Percentiles rank a stretch among this genome's conserved stretches.
These are phyloP conservation scores for Penicillium egyptiacum DNA, from an alignment of 495 filamentous ascomycete genomes.

Conservation along the genomic window DNA sequence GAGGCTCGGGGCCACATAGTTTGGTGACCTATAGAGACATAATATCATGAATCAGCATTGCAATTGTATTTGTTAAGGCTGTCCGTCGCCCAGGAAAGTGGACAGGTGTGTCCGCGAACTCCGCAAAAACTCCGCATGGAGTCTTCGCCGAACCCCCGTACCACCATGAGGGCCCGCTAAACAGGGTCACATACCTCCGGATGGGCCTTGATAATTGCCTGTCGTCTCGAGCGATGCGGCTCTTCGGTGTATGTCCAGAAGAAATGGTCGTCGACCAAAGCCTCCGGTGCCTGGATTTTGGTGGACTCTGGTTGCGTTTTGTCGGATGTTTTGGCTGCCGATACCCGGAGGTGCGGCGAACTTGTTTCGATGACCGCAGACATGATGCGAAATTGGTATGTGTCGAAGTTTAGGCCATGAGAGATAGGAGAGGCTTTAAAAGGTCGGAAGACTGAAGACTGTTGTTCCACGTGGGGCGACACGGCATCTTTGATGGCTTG, in stretches of 20 bases:
- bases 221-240: constrained; percentile 84
- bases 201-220: constrained; percentile 97
- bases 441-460: constrained; percentile 24
- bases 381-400: constrained; percentile 28
- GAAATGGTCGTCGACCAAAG: constrained; percentile 54
- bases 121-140: constrained; percentile 10
- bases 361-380: constrained; percentile 35
- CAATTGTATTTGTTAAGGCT: not conserved
- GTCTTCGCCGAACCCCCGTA: not conserved
- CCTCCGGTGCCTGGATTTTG: constrained; percentile 37
- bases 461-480: constrained; percentile 45
- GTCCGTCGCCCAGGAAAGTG: not conserved
- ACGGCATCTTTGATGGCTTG: constrained; percentile 24
- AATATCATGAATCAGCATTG: constrained; percentile 13
- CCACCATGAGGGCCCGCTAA: not conserved
- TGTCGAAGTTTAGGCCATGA: constrained; percentile 15
- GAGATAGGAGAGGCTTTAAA: constrained; percentile 18
- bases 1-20: constrained; percentile 92
- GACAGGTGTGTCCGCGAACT: constrained; percentile 6
- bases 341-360: constrained; percentile 42
- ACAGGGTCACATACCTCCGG: constrained; percentile 68
- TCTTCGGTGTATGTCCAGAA: constrained; percentile 99
- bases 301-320: constrained; percentile 24
- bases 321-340: constrained; percentile 31
- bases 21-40: constrained; percentile 72